Percentiles rank a stretch among this genome's conserved stretches.
phyloP scores from a whole-genome alignment of 2,329 filamentous ascomycete genomes.

The Penicillium sp. region DNA sequence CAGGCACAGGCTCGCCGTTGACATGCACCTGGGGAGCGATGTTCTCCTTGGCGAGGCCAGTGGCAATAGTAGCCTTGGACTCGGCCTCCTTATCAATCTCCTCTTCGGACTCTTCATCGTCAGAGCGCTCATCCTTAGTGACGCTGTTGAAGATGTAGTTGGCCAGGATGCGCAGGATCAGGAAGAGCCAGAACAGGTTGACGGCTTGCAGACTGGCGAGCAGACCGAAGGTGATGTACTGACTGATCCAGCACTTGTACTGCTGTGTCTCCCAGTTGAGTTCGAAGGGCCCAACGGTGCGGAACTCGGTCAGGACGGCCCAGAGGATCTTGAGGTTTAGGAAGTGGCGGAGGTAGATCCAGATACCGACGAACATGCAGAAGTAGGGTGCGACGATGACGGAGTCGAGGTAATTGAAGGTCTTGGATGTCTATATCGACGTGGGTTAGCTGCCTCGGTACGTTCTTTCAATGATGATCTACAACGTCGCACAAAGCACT shows the following conservation, averaged over 20 bases:
- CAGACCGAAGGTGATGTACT: conserved; percentile 53
- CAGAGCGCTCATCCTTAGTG: conserved; percentile 52
- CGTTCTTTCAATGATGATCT: neutral
- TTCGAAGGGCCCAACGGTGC: conserved; percentile 54
- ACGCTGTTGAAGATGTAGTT: conserved; percentile 51
- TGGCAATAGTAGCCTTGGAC: conserved; percentile 35
- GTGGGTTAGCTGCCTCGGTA: neutral
- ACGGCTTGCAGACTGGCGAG: conserved; percentile 54
- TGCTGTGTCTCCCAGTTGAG: conserved; percentile 57
- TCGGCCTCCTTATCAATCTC: conserved; percentile 30
- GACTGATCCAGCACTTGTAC: conserved; percentile 57
- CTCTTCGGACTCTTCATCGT: conserved; percentile 53
- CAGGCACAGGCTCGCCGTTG: conserved; percentile 46
- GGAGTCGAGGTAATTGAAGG: conserved; percentile 86
- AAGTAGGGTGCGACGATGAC: conserved; percentile 83
- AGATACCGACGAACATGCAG: conserved; percentile 77
- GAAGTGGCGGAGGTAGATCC: conserved; percentile 90
- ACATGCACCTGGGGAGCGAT: conserved; percentile 44
- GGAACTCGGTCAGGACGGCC: conserved; percentile 54
- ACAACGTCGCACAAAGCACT: conserved; percentile 15
- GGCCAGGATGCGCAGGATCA: conserved; percentile 52
- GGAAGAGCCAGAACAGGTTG: conserved; percentile 55
- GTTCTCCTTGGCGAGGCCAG: conserved; percentile 41
- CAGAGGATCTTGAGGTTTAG: conserved; percentile 56
- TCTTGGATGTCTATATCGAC: conserved; percentile 79